Evolutionary conservation across 495 filamentous ascomycete genomes (phyloP).

Genomic region (Clavariopsis aquatica): DNA sequence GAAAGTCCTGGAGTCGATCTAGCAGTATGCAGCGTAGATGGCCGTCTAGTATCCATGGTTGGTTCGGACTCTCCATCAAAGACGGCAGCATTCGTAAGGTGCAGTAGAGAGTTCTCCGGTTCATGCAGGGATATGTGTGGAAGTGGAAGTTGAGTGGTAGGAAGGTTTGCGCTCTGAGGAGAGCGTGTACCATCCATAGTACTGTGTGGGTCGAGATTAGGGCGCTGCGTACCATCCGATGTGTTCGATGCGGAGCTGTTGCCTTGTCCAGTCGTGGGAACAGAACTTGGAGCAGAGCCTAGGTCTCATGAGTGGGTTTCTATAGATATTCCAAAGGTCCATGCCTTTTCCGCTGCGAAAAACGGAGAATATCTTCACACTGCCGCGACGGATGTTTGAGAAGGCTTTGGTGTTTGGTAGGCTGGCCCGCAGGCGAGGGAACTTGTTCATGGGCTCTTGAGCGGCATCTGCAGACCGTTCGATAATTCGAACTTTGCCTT

Average conservation of each 20-base stretch:
- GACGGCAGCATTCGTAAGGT: slow-evolving; percentile 17
- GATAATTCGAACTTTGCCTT: slow-evolving; percentile 34
- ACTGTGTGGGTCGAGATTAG: neutral
- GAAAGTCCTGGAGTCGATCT: slow-evolving; percentile 35
- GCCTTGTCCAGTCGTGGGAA: neutral
- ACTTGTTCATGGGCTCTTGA: slow-evolving; percentile 1
- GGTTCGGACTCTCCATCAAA: slow-evolving; percentile 37
- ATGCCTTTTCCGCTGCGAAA: slow-evolving; percentile 33
- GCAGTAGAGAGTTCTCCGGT: neutral
- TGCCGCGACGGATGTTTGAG: slow-evolving; percentile 29
- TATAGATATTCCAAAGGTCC: neutral
- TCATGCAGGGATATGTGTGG: neutral
- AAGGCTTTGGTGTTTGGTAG: slow-evolving; percentile 15
- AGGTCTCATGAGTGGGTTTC: neutral
- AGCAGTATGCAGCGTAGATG: slow-evolving; percentile 18
- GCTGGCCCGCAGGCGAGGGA: slow-evolving; percentile 15
- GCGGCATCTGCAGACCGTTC: slow-evolving; percentile 22
- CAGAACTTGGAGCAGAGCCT: slow-evolving; percentile 9
- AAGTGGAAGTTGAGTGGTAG: neutral
- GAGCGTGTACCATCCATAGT: neutral
- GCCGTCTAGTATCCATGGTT: neutral
- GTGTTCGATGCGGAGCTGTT: slow-evolving; percentile 5
- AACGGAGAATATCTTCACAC: slow-evolving; percentile 35
- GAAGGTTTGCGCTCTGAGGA: slow-evolving; percentile 7
- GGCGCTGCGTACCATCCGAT: slow-evolving; percentile 14